phyloP scores from a whole-genome alignment of 352 stramenopile genomes.

The Pythium folliculosum region DNA sequence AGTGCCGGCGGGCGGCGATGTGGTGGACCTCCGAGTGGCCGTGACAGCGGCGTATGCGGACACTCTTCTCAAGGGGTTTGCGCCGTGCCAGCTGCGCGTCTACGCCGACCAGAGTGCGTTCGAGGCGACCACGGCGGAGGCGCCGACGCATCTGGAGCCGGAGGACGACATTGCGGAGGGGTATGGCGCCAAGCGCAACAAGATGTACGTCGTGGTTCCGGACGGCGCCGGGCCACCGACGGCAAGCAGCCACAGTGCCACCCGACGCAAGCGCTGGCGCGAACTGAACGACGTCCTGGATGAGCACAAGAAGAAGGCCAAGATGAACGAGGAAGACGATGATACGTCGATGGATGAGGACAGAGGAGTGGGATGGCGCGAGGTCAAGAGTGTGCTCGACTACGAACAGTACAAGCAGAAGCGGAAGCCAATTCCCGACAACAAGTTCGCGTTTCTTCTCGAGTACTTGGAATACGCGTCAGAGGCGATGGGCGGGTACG shows the following conservation, averaged over 20 bases:
- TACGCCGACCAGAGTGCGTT: too few relatives aligned
- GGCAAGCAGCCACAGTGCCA: constrained; percentile 28
- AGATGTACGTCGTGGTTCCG: too few relatives aligned
- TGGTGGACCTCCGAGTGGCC: too few relatives aligned
- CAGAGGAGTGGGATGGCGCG: constrained; percentile 25
- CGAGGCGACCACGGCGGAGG: too few relatives aligned
- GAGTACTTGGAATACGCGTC: constrained; percentile 29
- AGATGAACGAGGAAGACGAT: constrained; percentile 25
- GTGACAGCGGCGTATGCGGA: too few relatives aligned
- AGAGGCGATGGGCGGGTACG: constrained; percentile 22
- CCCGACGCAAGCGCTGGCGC: constrained; percentile 31
- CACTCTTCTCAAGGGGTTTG: too few relatives aligned
- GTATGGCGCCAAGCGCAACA: too few relatives aligned
- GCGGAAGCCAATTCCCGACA: constrained; percentile 27
- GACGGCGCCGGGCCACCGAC: background rate
- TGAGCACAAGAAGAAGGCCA: constrained; percentile 26
- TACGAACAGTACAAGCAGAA: constrained; percentile 29
- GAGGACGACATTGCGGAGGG: too few relatives aligned
- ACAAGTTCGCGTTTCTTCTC: constrained; percentile 28
- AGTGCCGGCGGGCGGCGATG: too few relatives aligned
- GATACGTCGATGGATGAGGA: constrained; percentile 22
- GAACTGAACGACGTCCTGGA: constrained; percentile 31
- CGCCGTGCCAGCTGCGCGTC: too few relatives aligned
- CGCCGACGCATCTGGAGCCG: too few relatives aligned
- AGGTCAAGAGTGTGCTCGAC: constrained; percentile 29